Evolutionary conservation across 805 yeast genomes (phyloP).

Genomic region (Lipomyces oligophaga): DNA sequence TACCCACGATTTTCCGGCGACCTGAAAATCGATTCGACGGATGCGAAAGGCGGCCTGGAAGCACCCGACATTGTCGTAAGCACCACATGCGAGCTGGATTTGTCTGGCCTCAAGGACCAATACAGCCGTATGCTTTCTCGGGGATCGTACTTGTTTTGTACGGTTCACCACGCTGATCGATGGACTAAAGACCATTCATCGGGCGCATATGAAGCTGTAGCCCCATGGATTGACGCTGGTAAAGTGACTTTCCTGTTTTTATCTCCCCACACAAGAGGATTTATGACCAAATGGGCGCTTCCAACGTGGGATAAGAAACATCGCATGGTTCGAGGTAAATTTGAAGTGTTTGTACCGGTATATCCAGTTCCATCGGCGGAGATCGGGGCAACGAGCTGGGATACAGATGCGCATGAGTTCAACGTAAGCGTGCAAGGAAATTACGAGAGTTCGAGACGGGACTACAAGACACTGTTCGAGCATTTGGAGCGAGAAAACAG

Average conservation of each 20-base stretch:
- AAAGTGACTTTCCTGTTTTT: slow-evolving; percentile 23
- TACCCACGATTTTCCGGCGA: slow-evolving; percentile 21
- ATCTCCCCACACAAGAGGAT: slow-evolving; percentile 24
- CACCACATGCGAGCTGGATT: slow-evolving; percentile 28
- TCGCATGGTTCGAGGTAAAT: slow-evolving; percentile 5
- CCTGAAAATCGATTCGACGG: slow-evolving; percentile 21
- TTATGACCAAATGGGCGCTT: slow-evolving; percentile 16
- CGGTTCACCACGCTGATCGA: slow-evolving; percentile 27
- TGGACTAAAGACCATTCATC: slow-evolving; percentile 21
- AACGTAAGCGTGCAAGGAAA: slow-evolving; percentile 26
- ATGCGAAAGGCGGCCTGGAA: no score
- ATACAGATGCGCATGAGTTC: slow-evolving; percentile 20
- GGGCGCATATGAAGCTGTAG: slow-evolving; percentile 19
- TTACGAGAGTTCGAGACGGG: slow-evolving; percentile 27
- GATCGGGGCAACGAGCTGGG: no score
- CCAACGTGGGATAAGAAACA: slow-evolving; percentile 24
- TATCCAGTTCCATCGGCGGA: slow-evolving; percentile 20
- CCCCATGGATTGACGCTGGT: slow-evolving; percentile 26
- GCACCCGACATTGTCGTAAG: slow-evolving; percentile 24
- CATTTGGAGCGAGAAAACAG: slow-evolving; percentile 18
- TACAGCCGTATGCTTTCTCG: slow-evolving; percentile 13
- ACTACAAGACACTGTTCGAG: slow-evolving; percentile 22
- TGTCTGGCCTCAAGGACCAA: slow-evolving; percentile 18
- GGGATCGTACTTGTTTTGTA: slow-evolving; percentile 26
- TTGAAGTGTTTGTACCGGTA: slow-evolving; percentile 25